Conservation (phyloP, 1,284 basidiomycete genomes). For the Macrocybe sp. region DNA sequence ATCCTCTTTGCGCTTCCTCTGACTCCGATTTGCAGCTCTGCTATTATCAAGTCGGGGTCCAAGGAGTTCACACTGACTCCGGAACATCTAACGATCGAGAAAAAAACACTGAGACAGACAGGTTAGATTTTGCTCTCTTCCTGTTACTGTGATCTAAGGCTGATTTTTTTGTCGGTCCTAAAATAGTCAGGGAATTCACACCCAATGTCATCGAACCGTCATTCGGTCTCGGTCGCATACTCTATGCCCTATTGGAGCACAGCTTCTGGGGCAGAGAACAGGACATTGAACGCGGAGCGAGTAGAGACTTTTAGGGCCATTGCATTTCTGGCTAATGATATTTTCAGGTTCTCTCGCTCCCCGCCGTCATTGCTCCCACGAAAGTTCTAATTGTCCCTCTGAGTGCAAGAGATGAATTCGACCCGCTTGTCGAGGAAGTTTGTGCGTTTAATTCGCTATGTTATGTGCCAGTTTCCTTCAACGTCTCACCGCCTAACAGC, state of each 20-base stretch:
- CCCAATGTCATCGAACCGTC: slow-evolving; percentile 99
- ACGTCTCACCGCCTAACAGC: slow-evolving; percentile 40
- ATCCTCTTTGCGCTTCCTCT: slow-evolving; percentile 12
- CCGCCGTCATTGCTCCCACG: slow-evolving; percentile 89
- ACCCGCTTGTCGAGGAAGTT: slow-evolving; percentile 83
- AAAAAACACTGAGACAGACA: slow-evolving; percentile 87
- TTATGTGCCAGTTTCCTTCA: slow-evolving; percentile 1
- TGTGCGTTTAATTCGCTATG: slow-evolving; percentile 54
- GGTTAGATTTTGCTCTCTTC: slow-evolving; percentile 42
- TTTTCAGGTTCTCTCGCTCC: slow-evolving; percentile 81
- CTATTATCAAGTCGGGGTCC: slow-evolving; percentile 47
- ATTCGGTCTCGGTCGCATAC: slow-evolving; percentile 95
- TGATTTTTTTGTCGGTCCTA: slow-evolving; percentile 8
- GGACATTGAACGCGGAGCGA: slow-evolving; percentile 82
- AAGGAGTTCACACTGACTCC: slow-evolving; percentile 71
- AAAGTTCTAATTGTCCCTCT: slow-evolving; percentile 97
- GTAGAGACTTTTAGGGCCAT: slow-evolving; percentile 22
- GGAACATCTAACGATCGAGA: slow-evolving; percentile 77
- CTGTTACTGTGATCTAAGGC: background rate
- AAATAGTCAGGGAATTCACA: slow-evolving; percentile 84
- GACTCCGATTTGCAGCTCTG: slow-evolving; percentile 28
- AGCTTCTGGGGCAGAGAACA: slow-evolving; percentile 94
- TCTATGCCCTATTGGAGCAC: slow-evolving; percentile 94
- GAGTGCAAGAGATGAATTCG: slow-evolving; percentile 83
- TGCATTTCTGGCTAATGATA: slow-evolving; percentile 10